These are phyloP conservation scores for Schizochytrium sp. DNA, from an alignment of 108 stramenopile species.

Conservation along the genomic window DNA sequence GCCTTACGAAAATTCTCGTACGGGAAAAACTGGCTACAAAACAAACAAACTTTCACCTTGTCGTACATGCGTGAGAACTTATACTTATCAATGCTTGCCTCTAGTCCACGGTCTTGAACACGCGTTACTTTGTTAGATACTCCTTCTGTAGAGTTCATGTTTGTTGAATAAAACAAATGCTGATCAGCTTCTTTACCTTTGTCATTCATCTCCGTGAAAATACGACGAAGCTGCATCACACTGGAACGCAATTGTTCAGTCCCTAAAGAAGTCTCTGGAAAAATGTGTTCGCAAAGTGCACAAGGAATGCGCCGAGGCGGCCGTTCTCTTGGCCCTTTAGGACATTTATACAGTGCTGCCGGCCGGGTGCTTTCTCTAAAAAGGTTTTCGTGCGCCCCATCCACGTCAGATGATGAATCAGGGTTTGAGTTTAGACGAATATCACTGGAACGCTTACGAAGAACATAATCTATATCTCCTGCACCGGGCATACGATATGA, in stretches of 20 bases:
- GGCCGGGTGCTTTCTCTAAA: not conserved
- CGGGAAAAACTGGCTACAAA: slow-evolving; percentile 49
- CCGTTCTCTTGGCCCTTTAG: not conserved
- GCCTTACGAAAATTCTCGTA: slow-evolving; percentile 56
- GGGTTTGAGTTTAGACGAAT: too few species aligned
- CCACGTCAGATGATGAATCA: too few species aligned
- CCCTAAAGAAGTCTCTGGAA: not conserved
- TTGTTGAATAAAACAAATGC: too few species aligned
- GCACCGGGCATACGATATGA: not conserved
- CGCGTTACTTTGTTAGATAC: not conserved
- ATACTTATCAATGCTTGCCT: not conserved
- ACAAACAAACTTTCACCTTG: slow-evolving; percentile 47
- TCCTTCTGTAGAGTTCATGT: too few species aligned
- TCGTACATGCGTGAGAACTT: slow-evolving; percentile 51
- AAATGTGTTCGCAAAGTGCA: slow-evolving; percentile 45
- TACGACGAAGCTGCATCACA: slow-evolving; percentile 35
- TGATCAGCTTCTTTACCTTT: too few species aligned
- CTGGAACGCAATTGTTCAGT: slow-evolving; percentile 44
- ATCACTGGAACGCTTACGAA: not conserved
- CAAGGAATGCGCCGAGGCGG: not conserved
- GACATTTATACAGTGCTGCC: not conserved
- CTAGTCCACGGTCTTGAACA: not conserved
- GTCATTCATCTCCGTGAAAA: not conserved
- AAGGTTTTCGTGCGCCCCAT: not conserved
- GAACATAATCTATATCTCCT: not conserved